Evolutionary conservation across 805 yeast species (phyloP).

Genomic region (Wickerhamomyces alni): DNA sequence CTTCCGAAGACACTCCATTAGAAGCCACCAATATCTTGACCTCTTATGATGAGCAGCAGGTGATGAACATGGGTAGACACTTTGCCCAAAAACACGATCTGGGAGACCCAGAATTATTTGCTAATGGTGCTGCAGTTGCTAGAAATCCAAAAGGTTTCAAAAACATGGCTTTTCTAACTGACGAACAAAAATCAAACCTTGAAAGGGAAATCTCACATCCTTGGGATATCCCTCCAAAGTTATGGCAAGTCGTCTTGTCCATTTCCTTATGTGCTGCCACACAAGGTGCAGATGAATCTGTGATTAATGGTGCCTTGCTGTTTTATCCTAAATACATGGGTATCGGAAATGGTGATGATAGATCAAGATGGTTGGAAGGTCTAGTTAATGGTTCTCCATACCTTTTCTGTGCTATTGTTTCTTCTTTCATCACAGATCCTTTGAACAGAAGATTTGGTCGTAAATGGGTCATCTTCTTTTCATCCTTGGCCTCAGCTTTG

Average conservation of each 20-base stretch:
- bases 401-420: slow-evolving; percentile 51
- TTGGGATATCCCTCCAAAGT: slow-evolving; percentile 37
- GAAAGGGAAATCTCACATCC: slow-evolving; percentile 40
- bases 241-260: slow-evolving; percentile 51
- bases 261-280: slow-evolving; percentile 78
- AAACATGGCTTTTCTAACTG: slow-evolving; percentile 48
- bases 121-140: slow-evolving; percentile 63
- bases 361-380: slow-evolving; percentile 55
- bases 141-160: slow-evolving; percentile 53
- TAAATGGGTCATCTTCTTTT: slow-evolving; percentile 59
- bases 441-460: slow-evolving; percentile 54
- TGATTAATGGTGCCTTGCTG: slow-evolving; percentile 65
- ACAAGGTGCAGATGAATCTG: slow-evolving; percentile 78
- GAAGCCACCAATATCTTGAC: slow-evolving; percentile 40
- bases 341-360: slow-evolving; percentile 37
- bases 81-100: slow-evolving; percentile 52
- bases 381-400: slow-evolving; percentile 68
- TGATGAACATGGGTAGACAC: slow-evolving; percentile 62
- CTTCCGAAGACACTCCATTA: slow-evolving; percentile 1
- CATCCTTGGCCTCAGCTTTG: slow-evolving; percentile 53
- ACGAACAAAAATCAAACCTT: slow-evolving; percentile 48
- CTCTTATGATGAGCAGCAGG: slow-evolving; percentile 56
- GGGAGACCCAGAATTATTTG: slow-evolving; percentile 45
- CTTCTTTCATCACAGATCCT: slow-evolving; percentile 61
- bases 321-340: slow-evolving; percentile 55